Evolutionary conservation across 176 grass and related monocot genomes (phyloP), one percentile per base, ranked within the genome.

Genomic region (Pontederia crassipes): DNA sequence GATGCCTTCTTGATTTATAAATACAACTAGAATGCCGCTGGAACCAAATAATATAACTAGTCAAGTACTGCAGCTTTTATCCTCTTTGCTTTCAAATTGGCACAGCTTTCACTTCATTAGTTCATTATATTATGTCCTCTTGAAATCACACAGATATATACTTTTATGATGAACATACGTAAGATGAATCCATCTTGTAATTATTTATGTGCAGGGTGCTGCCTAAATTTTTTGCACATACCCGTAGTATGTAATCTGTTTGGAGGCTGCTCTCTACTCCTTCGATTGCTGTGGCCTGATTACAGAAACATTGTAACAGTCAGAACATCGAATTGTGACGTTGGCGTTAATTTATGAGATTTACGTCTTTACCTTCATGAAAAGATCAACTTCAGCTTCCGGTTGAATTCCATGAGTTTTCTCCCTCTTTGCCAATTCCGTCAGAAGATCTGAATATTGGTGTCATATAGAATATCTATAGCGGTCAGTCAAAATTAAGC

Each of bases 381-480:
- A 74, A 17, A 64, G 48, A 74, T 74, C 71, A 24, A 74, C 32
- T 11, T 74, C 71, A 28, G 71, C 12, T 14, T 74, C 71, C 17
- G 71, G 71, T 9, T 46, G 14, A 11, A 74, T 74, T 20, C 28
- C 49, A 28, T 10, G 32, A 6, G 28, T 51, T 10, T 74, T 74
- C 60, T 74, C 71, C 60, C 71, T 74, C 29, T 29, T 56, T 0
- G 71, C 29, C 9, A 74, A 52, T 12, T 74, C 71, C 28, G 50
- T 62, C 15, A 74, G 12, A 0, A 74, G 49, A 53, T 74, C 71
- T 74, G 32, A 3, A 40, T 40, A 40, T 40, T 40, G 32, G 2
- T 7, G 32, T 40, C 32, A 40, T 3, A 40, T 7, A 40, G 0
- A 40, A 40, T 40, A 24, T 24, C 20, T 24, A 24, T 24, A 24